Evolutionary conservation across 129 eudicot genomes (phyloP), one percentile per base, ranked within the genome.

Genomic region (Arctium minus): DNA sequence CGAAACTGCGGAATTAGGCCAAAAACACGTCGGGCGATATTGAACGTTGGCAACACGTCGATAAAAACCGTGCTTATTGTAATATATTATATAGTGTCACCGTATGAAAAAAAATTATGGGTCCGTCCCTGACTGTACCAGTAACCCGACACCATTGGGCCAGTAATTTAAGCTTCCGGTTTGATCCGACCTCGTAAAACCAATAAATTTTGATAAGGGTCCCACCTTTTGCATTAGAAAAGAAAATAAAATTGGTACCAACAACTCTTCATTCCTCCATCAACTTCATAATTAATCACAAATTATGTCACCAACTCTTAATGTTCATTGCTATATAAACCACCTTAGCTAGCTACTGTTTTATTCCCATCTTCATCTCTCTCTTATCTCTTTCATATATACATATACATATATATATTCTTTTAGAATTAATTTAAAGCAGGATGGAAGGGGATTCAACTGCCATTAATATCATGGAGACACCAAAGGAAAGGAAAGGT

Each of bases 401-500:
- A 37, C 27, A 72, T 2, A 72, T 39, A 73, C 5, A 70, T 71
- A 71, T n/a, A 71, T 15, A 12, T 32, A 29, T 31, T 76, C 76
- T 48, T 53, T 12, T 73, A 67, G 10, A 22, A 50, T 64, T 64
- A 0, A 5, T 1, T 48, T 15, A 7, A 72, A 15, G 72, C 39
- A 83, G 79, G 89, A 88, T 86, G 88, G 88, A 87, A 86, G 87
- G 85, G 12, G 93, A 92, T 8, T 76, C 90, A 1, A 62, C 92
- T 0, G 70, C 86, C 12, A 76, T 88, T 31, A 85, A 85, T 44
- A 53, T 86, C 3, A 70, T 73, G 27, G 91, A 89, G 46, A 62
- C 94, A 71, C 90, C 93, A 74, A 86, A 81, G 79, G 94, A 88
- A 84, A 86, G 86, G 44, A 92, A 92, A 56, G 98, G 97, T 64